phyloP scores from a whole-genome alignment of 192 early-diverging fungal species.

The Backusella australiensis region DNA sequence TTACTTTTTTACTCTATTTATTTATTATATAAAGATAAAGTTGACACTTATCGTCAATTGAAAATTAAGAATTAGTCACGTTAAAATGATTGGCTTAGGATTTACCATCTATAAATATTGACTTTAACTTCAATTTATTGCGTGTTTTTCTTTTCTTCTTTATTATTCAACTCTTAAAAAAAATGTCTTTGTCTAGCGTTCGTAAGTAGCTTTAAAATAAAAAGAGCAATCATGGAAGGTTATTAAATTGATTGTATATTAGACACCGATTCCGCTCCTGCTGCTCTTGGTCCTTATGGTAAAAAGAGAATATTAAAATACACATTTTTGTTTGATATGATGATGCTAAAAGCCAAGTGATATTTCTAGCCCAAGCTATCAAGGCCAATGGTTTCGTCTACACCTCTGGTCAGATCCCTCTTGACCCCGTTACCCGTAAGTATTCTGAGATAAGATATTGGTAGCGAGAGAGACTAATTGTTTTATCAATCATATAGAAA shows the following conservation, averaged over 20 bases:
- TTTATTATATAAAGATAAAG: not conserved
- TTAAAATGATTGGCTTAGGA: not conserved
- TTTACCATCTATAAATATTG: not conserved
- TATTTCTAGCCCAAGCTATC: constrained; percentile 63
- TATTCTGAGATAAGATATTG: not conserved
- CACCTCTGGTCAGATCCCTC: constrained; percentile 74
- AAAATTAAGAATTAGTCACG: not conserved
- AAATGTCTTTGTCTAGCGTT: constrained; percentile 10
- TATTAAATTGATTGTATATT: not conserved
- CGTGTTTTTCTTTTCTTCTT: not conserved
- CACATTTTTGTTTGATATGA: not conserved
- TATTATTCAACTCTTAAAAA: not conserved
- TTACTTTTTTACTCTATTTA: not conserved
- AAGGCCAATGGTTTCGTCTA: constrained; percentile 81
- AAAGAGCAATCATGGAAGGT: not conserved
- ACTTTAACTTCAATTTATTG: not conserved
- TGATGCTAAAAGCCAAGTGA: not conserved
- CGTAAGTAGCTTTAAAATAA: constrained; percentile 15
- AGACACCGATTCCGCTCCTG: constrained; percentile 62
- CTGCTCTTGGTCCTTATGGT: constrained; percentile 78
- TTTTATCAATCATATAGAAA: constrained; percentile 6
- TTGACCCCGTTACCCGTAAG: constrained; percentile 75
- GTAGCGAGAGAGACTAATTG: not conserved
- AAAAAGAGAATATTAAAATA: constrained; percentile 20
- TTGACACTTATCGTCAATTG: not conserved